A percentile compares a stretch with the other conserved stretches of the same genome.
These are phyloP conservation scores for Penicillium waksmanii DNA, from an alignment of 495 filamentous ascomycete species.

Conservation along the genomic window DNA sequence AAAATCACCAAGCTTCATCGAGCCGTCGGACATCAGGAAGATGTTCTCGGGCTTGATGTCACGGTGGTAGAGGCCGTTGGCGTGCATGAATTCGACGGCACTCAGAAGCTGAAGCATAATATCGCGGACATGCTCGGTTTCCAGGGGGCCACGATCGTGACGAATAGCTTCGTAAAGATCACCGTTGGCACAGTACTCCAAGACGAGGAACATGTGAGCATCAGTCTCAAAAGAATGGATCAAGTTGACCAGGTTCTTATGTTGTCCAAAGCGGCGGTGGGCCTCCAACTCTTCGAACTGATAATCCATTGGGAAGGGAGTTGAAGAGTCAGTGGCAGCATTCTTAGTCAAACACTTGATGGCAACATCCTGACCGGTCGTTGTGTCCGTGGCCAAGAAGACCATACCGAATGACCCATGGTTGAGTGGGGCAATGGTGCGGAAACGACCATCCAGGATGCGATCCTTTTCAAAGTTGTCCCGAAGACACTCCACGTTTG, in stretches of 20 bases:
- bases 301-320: slow-evolving; percentile 70
- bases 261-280: slow-evolving; percentile 75
- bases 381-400: slow-evolving; percentile 81
- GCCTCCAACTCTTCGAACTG: slow-evolving; percentile 85
- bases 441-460: slow-evolving; percentile 82
- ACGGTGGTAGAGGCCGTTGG: slow-evolving; percentile 89
- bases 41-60: slow-evolving; percentile 99
- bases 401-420: slow-evolving; percentile 99
- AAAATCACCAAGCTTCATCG: slow-evolving; percentile 96
- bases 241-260: slow-evolving; percentile 93
- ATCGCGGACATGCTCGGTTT: slow-evolving; percentile 93
- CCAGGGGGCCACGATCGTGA: slow-evolving; percentile 78
- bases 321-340: slow-evolving; percentile 55
- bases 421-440: slow-evolving; percentile 90
- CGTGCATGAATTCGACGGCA: slow-evolving; percentile 88
- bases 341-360: slow-evolving; percentile 91
- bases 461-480: slow-evolving; percentile 73
- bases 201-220: slow-evolving; percentile 84
- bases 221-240: slow-evolving; percentile 91
- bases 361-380: slow-evolving; percentile 78
- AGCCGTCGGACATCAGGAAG: slow-evolving; percentile 82
- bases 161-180: slow-evolving; percentile 98
- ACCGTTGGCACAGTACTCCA: slow-evolving; percentile 95
- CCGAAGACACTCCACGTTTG: slow-evolving; percentile 80
- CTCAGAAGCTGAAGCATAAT: slow-evolving; percentile 95